Base-by-base conservation (phyloP, 1,139 yeast genomes). In the Protomyces gravidus region DNA sequence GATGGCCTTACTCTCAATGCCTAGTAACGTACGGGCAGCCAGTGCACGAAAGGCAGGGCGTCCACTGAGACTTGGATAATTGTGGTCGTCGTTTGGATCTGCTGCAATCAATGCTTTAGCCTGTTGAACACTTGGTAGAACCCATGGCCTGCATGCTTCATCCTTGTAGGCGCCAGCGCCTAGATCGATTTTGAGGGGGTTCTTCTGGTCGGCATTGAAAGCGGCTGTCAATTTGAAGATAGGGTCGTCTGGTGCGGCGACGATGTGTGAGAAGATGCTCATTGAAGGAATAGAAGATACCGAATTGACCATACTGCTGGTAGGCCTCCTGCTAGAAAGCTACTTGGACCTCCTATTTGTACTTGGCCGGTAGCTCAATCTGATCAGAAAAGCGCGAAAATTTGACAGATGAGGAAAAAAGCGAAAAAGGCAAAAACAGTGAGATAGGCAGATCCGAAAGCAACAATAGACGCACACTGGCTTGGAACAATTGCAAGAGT, bases 81-180 rank as follows among this genome's bases (percentile, higher is more conserved):
- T 97, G 75, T 92, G 97, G 76, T 90, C 87, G 74, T 83, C 85
- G 45, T 73, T 76, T 7, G 86, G 83, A 65, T 83, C 85, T 25
- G 75, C 70, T 48, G 78, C 80, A 23, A 85, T 69, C 62, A 74
- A 66, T 62, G 76, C 72, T 73, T 89, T 96, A 55, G 94, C 95
- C 66, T 77, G 74, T 65, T 76, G 80, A 13, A 90, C 95, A 3
- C 92, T 84, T 3, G 96, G 95, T 59, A 90, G 79, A 47, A 90
- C 84, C 84, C 94, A 87, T 26, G 97, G 96, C 71, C 83, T 80
- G 48, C 97, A 97, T 56, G 73, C 67, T 67, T 83, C 80, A 71
- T 89, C 96, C 71, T 96, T 81, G 74, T 90, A 90, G 40, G 97
- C 96, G 58, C 97, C 97, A 59, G 90, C 90, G 23, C 67, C 64